These are phyloP conservation scores for Pilaira anomala DNA, from an alignment of 192 early-diverging fungal species.

Conservation along the genomic window DNA sequence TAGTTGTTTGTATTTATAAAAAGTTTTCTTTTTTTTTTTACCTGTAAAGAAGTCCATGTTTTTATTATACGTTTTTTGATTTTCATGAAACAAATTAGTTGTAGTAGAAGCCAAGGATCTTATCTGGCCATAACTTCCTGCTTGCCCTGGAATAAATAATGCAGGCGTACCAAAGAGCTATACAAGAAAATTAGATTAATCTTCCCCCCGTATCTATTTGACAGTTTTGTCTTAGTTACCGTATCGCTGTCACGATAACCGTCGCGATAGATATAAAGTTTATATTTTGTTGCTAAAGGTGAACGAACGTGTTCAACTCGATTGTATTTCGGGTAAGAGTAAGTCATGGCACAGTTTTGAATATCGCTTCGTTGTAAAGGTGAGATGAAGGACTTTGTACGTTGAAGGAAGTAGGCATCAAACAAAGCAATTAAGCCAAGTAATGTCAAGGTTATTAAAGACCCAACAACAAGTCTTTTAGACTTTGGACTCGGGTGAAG, in stretches of 20 bases:
- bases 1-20: too few species aligned
- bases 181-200: background rate
- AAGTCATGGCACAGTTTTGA: constrained; percentile 48
- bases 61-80: constrained; percentile 1
- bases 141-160: constrained; percentile 93
- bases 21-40: constrained; percentile 9
- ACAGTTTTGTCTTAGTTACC: constrained; percentile 6
- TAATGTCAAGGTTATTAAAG: background rate
- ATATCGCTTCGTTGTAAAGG: constrained; percentile 36
- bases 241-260: constrained; percentile 43
- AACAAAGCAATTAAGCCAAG: background rate
- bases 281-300: constrained; percentile 64
- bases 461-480: background rate
- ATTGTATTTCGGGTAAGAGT: constrained; percentile 49
- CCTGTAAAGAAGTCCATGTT: constrained; percentile 56
- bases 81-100: constrained; percentile 50
- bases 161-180: constrained; percentile 70
- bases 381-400: background rate
- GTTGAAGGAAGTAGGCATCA: background rate
- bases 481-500: background rate
- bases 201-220: background rate
- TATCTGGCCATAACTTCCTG: constrained; percentile 90
- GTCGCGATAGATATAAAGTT: constrained; percentile 73
- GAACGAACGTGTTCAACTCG: constrained; percentile 40
- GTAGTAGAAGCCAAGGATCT: constrained; percentile 77